Evolutionary conservation across 257 asterid species (phyloP), one percentile per base, ranked within the genome.

Genomic region (Sherardia arvensis): DNA sequence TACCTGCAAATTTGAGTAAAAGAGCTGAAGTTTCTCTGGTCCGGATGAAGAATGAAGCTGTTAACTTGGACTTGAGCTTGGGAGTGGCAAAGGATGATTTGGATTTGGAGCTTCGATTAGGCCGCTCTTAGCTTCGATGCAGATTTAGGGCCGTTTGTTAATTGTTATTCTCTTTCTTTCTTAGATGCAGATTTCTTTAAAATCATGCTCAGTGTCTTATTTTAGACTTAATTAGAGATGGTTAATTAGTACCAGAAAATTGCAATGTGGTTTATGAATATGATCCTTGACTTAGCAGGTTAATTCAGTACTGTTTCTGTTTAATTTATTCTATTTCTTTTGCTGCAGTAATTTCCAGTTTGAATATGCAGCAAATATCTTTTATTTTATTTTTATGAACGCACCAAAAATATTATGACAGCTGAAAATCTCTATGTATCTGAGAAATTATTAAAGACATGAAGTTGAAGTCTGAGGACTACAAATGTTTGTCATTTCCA

Each of bases 31-130:
- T 69, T 59, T 62, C 66, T 57, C 74, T 79, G 79, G 77, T 71
- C 68, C 69, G 74, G 81, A 86, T 76, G 73, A 71, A 53, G 4
- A 76, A 64, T 33, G 88, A 81, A 71, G 28, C 72, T 23, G 69
- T 67, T 59, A 69, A 70, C 59, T 60, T 85, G 71, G 87, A 76
- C 71, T 75, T 83, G 77, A 77, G 68, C 71, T 62, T 69, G 54
- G 79, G 72, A 53, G 77, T 71, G 64, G 69, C 68, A 15, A 73
- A 76, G 65, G 79, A 79, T 76, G 83, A 73, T 45, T 64, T 87
- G 81, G 95, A 87, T 75, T 78, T 87, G 85, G 95, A 87, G 80
- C 94, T 87, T 69, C 80, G 86, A 20, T 86, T 85, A 65, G 95
- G 95, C n/a, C 79, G 60, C 69, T 73, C 85, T 77, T 62, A 57